Base-by-base conservation (phyloP, 1,284 basidiomycete species). In the Fistulinella cinereoalba region DNA sequence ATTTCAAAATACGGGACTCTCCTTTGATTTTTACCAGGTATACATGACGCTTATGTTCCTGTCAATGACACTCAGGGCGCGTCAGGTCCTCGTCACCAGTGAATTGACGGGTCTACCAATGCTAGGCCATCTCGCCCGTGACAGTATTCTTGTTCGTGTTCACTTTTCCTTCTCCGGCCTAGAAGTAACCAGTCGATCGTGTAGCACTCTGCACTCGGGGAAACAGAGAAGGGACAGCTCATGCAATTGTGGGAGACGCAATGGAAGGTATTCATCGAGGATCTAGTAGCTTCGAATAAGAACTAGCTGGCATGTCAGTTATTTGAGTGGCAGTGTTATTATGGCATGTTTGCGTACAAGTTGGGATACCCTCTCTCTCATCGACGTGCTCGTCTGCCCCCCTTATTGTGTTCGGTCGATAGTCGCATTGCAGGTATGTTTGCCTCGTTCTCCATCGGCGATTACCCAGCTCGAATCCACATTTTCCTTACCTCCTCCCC, bases 1-100 rank as follows among this genome's bases (percentile, higher is more conserved):
- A n/a, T 89, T 90, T 58, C 83, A 85, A 19, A 86, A 85, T 55
- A 83, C 83, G 77, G 85, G 85, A 0, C 69, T 87, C 11, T 81
- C 83, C 0, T 88, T 76, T 57, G 85, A 87, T 61, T 87, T 79
- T 60, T 87, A 75, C 66, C 84, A 87, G 70, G 83, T 77, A 37
- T 19, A 34, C n/a, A 6, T 32, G 29, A 3, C 6, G 25, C 15
- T 25, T 15, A 11, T 15, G 18, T 41, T 0, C 9, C n/a, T n/a
- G n/a, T 8, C 6, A 13, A 37, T 34, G 36, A 32, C 24, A 12
- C 34, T 46, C 21, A 60, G 16, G 11, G 27, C 23, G 9, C 15
- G 10, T 7, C 34, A 60, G 58, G 81, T 86, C 18, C 65, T 87
- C 23, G 81, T 78, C 21, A 70, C 80, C 2, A 86, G 83, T 52